Percentiles rank a stretch among this genome's conserved stretches.
Conservation (phyloP, 495 filamentous ascomycete species). For the Neohortaea acidophila region DNA sequence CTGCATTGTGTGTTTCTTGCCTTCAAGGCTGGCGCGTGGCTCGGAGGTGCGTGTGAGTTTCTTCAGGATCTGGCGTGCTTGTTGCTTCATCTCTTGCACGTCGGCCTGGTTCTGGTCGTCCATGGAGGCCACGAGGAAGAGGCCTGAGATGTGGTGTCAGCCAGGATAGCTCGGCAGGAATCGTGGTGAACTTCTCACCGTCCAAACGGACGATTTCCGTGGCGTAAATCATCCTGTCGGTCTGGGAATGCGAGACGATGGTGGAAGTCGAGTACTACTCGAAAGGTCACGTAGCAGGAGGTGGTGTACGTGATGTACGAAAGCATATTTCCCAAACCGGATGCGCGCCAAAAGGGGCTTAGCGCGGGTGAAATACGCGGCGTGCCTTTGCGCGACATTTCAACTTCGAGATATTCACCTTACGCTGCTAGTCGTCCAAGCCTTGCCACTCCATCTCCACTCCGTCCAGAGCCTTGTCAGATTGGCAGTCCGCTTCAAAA, state of each 20-base stretch:
- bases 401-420: too few species aligned
- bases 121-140: conserved; percentile 87
- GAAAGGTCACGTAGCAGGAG: too few species aligned
- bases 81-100: conserved; percentile 73
- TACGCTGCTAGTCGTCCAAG: too few species aligned
- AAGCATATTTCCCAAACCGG: too few species aligned
- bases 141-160: conserved; percentile 38
- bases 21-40: conserved; percentile 82
- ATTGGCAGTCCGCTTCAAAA: background rate
- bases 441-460: too few species aligned
- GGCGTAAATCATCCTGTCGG: conserved; percentile 67
- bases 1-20: conserved; percentile 74
- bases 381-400: too few species aligned
- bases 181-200: conserved; percentile 37
- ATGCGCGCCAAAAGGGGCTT: too few species aligned
- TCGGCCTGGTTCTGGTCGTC: conserved; percentile 72
- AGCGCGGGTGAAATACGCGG: too few species aligned
- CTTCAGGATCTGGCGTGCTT: conserved; percentile 79
- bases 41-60: conserved; percentile 75
- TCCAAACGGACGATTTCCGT: conserved; percentile 90
- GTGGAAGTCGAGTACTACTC: too few species aligned
- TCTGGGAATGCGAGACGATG: too few species aligned
- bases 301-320: too few species aligned
- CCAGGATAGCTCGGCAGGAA: background rate
- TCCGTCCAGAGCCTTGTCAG: too few species aligned